A percentile compares a stretch with the other conserved stretches of the same genome.
Evolutionary conservation across 2,329 filamentous ascomycete species (phyloP).

Genomic region (Furcasterigmium furcatum): DNA sequence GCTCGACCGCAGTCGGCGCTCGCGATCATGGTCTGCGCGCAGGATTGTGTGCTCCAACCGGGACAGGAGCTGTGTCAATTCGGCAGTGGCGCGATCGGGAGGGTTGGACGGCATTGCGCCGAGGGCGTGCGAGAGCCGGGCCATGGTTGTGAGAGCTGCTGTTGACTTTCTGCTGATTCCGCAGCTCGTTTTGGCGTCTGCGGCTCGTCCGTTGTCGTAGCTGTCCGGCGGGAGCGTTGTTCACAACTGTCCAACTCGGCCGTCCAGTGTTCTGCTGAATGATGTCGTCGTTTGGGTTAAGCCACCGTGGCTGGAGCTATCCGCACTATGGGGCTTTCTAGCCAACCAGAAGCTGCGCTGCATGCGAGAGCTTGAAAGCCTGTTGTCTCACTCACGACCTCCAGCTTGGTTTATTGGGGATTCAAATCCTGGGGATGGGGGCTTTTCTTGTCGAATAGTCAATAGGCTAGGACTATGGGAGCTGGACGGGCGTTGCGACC

Average conservation of each 20-base stretch:
- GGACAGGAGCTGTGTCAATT: constrained; percentile 62
- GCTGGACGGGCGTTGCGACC: no score
- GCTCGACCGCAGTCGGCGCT: constrained; percentile 54
- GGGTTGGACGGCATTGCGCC: constrained; percentile 7
- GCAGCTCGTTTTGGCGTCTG: neutral
- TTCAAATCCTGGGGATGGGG: no score
- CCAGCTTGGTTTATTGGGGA: no score
- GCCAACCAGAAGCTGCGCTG: no score
- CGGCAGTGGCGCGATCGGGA: constrained; percentile 27
- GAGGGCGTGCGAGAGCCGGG: constrained; percentile 7
- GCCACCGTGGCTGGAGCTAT: constrained; percentile 16
- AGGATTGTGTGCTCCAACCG: constrained; percentile 66
- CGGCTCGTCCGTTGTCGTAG: neutral
- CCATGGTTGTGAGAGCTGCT: constrained; percentile 1
- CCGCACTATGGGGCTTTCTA: no score
- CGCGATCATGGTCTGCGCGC: constrained; percentile 56
- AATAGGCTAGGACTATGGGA: no score
- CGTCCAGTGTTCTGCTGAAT: neutral
- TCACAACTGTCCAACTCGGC: constrained; percentile 8
- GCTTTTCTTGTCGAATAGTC: no score
- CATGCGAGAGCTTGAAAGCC: no score
- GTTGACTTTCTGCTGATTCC: neutral
- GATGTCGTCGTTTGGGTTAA: constrained; percentile 10
- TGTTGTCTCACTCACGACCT: neutral
- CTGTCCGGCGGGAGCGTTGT: neutral